These are phyloP conservation scores for Penicillium arizonense DNA, from an alignment of 495 filamentous ascomycete genomes.

Conservation along the genomic window DNA sequence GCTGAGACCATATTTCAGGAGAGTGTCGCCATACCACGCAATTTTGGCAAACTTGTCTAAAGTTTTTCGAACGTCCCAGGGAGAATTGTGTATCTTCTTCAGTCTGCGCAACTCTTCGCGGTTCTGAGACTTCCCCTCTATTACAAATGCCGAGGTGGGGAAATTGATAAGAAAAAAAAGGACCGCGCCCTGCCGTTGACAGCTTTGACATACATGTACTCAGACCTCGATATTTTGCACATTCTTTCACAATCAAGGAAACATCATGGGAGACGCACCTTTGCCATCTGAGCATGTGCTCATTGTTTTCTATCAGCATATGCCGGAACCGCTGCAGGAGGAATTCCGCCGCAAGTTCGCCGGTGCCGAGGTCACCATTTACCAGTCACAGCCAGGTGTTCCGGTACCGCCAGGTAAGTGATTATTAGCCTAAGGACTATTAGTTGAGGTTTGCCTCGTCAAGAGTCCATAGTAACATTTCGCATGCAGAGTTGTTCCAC, in stretches of 20 bases:
- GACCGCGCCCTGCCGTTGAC: too few relatives aligned
- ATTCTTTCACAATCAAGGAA: too few relatives aligned
- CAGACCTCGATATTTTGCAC: too few relatives aligned
- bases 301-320: conserved; percentile 39
- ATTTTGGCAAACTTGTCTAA: background rate
- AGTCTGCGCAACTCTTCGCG: too few relatives aligned
- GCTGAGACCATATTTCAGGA: background rate
- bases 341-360: conserved; percentile 49
- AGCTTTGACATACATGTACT: too few relatives aligned
- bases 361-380: conserved; percentile 45
- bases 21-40: conserved; percentile 6
- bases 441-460: background rate
- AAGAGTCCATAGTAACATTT: background rate
- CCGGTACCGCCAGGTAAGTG: conserved; percentile 16
- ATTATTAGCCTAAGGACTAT: background rate
- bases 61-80: too few relatives aligned
- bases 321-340: conserved; percentile 37
- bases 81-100: too few relatives aligned
- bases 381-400: conserved; percentile 9
- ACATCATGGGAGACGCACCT: conserved; percentile 38
- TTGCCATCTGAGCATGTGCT: conserved; percentile 34
- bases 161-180: too few relatives aligned
- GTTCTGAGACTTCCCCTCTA: too few relatives aligned
- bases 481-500: conserved; percentile 46
- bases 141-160: too few relatives aligned